phyloP scores from a whole-genome alignment of 2,329 filamentous ascomycete species.

The Botrytis deweyae region DNA sequence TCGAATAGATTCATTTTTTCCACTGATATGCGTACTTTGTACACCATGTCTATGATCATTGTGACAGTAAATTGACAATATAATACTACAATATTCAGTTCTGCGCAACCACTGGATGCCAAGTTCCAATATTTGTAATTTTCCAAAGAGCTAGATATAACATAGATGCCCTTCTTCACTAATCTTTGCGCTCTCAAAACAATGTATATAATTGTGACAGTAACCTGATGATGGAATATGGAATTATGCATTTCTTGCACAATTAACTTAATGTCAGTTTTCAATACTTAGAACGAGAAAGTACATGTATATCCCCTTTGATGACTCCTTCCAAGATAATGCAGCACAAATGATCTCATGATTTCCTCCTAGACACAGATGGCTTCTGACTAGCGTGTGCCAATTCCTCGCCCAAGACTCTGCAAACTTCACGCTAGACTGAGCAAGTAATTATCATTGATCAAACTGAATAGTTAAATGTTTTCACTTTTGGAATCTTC shows the following conservation, averaged over 20 bases:
- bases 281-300: neutral
- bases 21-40: neutral
- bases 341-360: neutral
- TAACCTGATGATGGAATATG: too few species aligned
- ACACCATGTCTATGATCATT: neutral
- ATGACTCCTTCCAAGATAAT: too few species aligned
- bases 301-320: too few species aligned
- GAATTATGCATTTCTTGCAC: neutral
- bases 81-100: neutral
- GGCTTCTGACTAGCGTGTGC: neutral
- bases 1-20: neutral
- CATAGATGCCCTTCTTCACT: too few species aligned
- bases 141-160: too few species aligned
- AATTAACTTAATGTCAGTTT: neutral
- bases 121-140: too few species aligned
- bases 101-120: neutral
- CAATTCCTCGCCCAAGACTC: neutral
- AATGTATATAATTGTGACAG: too few species aligned
- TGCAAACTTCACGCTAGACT: neutral
- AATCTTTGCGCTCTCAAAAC: too few species aligned
- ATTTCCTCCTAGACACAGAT: neutral
- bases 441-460: fast-evolving
- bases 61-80: neutral
- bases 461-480: neutral
- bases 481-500: neutral